Base-by-base conservation (phyloP, 1,284 basidiomycete genomes). In the Puccinia novopanici region DNA sequence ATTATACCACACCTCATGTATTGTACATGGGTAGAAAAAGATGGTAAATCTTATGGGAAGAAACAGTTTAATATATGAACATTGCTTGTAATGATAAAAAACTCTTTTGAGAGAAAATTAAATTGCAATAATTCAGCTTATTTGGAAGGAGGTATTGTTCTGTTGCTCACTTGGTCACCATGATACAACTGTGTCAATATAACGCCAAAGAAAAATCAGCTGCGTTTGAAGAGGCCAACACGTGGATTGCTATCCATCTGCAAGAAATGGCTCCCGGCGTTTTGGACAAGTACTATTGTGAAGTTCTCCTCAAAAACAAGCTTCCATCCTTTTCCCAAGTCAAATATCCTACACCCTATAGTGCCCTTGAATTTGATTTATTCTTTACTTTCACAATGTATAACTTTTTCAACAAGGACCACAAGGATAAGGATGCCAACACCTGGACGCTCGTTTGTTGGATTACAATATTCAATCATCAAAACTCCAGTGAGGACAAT, bases 241-340 rank as follows among this genome's bases (percentile, higher is more conserved):
- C 13, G 15, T 55, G 13, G 15, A 55, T 55, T 55, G 52, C 52
- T 22, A 22, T 2, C 22, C 52, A 55, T 19, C 52, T 55, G 9
- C 19, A 55, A n/a, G 15, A 55, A 19, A 12, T 55, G 9, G 52
- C 52, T 24, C 52, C 52, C 2, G 52, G 17, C 8, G 52, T 55
- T 9, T 55, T 55, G 2, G 52, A 19, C 13, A 2, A 19, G n/a
- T 55, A 22, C 2, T 13, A 22, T 9, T 13, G 22, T 9, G 2
- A n/a, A 19, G 22, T 19, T 19, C 52, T 55, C 8, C 13, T 55
- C 52, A n/a, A 48, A 48, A 27, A 37, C 40, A n/a, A 48, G 22
- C 65, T 50, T 22, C 67, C 67, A 30, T 70, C 45, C 34, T 22
- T 70, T 27, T 45, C 45, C 3, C 67, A 70, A 40, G 52, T 52